phyloP scores from a whole-genome alignment of 2,329 filamentous ascomycete species.

The Nannizziopsis barbatae region DNA sequence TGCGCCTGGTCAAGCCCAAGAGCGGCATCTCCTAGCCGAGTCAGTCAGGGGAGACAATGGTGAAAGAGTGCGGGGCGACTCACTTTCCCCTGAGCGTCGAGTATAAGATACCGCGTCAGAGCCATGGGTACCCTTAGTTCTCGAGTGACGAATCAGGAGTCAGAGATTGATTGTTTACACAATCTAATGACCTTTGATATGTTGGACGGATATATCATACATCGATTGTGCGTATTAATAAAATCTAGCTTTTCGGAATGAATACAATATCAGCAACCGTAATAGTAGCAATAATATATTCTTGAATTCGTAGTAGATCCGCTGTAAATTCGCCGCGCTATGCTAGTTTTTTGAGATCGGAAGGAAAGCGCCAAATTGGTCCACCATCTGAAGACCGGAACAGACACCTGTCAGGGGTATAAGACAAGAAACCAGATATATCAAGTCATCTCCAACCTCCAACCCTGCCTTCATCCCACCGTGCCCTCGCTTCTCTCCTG shows the following conservation, averaged over 20 bases:
- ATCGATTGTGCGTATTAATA: too few species aligned
- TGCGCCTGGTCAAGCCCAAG: neutral
- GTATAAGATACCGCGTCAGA: too few species aligned
- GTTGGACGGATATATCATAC: too few species aligned
- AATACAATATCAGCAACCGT: too few species aligned
- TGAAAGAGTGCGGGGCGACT: neutral
- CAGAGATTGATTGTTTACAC: too few species aligned
- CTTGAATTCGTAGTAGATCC: slow-evolving; percentile 9
- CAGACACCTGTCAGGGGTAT: neutral
- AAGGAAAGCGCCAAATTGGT: neutral
- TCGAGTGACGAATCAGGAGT: too few species aligned
- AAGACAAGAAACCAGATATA: neutral
- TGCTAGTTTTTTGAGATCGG: slow-evolving; percentile 11
- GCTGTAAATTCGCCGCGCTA: too few species aligned
- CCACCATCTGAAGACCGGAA: neutral
- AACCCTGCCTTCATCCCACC: slow-evolving; percentile 93
- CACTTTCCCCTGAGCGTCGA: too few species aligned
- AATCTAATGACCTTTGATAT: too few species aligned
- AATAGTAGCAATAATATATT: slow-evolving; percentile 1
- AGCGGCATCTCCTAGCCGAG: neutral
- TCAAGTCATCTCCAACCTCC: slow-evolving; percentile 68
- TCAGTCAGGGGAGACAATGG: neutral
- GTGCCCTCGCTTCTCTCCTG: slow-evolving; percentile 72
- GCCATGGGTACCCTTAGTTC: too few species aligned
- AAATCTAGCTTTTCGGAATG: too few species aligned